These are phyloP conservation scores for Tetrapisispora pingtungensis DNA, from an alignment of 805 yeast genomes.

Conservation along the genomic window DNA sequence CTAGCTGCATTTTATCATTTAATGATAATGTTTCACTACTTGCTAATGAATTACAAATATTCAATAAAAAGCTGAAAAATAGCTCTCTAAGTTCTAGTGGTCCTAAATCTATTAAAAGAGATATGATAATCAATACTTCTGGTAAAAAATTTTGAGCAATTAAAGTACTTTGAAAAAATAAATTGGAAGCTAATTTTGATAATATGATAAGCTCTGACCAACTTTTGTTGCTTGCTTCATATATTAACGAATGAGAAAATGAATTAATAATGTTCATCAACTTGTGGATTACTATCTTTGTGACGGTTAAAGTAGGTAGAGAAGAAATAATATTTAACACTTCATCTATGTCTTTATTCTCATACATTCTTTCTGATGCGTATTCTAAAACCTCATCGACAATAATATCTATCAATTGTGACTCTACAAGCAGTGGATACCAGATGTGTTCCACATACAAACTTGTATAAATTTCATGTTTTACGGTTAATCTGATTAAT, in stretches of 20 bases:
- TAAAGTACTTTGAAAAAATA: slow-evolving; percentile 58
- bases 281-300: slow-evolving; percentile 50
- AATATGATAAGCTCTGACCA: slow-evolving; percentile 65
- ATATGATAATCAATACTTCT: slow-evolving; percentile 55
- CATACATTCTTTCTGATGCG: slow-evolving; percentile 63
- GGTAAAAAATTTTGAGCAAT: slow-evolving; percentile 55
- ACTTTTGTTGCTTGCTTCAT: slow-evolving; percentile 35
- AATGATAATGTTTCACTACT: slow-evolving; percentile 41
- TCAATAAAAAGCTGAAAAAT: slow-evolving; percentile 51
- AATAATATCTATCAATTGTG: slow-evolving; percentile 42
- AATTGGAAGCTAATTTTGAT: slow-evolving; percentile 46
- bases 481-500: slow-evolving; percentile 46
- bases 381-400: slow-evolving; percentile 64
- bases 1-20: slow-evolving; percentile 33
- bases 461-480: slow-evolving; percentile 37
- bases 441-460: slow-evolving; percentile 53
- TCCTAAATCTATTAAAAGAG: slow-evolving; percentile 43
- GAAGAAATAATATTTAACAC: slow-evolving; percentile 49
- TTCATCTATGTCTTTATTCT: slow-evolving; percentile 54
- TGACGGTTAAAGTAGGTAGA: slow-evolving; percentile 56
- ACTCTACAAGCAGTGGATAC: slow-evolving; percentile 55
- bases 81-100: slow-evolving; percentile 44
- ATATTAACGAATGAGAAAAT: slow-evolving; percentile 33
- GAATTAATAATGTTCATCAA: slow-evolving; percentile 43
- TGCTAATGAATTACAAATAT: slow-evolving; percentile 57